Conservation (phyloP, 768 basidiomycete genomes). For the Lepiota brunneoincarnata region DNA sequence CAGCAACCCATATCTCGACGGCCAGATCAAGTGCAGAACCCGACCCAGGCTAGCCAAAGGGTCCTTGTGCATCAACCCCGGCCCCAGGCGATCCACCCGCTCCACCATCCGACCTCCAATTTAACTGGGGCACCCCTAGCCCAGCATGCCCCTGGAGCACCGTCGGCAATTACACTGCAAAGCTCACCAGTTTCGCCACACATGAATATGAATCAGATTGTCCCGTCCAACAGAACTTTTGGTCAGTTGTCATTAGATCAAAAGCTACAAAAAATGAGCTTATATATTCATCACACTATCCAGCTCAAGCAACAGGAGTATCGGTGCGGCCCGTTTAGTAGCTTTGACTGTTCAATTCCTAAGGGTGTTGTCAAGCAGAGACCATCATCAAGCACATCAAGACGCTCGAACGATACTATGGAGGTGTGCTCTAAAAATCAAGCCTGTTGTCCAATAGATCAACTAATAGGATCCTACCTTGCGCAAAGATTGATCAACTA, state of each 20-base stretch:
- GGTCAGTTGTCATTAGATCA: not conserved
- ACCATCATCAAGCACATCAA: not conserved
- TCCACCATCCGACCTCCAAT: not conserved
- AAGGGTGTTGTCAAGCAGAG: not conserved
- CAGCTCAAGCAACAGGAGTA: not conserved
- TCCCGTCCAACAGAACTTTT: not conserved
- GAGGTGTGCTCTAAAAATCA: constrained; percentile 1
- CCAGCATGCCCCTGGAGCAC: not conserved
- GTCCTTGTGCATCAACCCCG: not conserved
- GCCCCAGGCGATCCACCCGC: not conserved
- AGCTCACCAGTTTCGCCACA: no score
- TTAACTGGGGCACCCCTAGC: not conserved
- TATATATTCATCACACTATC: not conserved
- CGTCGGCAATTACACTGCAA: not conserved
- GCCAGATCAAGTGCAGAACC: not conserved
- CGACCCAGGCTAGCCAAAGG: not conserved
- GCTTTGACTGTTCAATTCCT: not conserved
- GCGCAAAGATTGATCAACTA: not conserved
- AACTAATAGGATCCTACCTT: not conserved
- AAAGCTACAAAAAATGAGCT: not conserved
- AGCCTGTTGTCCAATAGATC: not conserved
- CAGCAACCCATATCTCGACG: constrained; percentile 1
- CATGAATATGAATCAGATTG: not conserved
- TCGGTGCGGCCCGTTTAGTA: not conserved
- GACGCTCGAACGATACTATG: not conserved